Evolutionary conservation across 208 protist species (phyloP).

Genomic region (Crithidia fasciculata): DNA sequence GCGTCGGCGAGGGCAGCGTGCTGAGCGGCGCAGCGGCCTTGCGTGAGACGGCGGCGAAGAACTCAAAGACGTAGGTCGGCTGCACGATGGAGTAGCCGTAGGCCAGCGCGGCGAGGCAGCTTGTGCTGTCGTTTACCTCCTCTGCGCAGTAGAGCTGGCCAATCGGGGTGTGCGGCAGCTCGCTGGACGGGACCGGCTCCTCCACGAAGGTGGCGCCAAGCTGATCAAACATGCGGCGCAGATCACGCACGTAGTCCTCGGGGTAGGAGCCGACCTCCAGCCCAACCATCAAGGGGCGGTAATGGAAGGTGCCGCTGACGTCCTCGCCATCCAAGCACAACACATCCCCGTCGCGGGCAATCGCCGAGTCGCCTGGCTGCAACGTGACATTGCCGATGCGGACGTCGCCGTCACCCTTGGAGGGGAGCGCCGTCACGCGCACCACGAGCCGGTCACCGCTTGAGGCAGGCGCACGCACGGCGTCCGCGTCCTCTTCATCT

Average conservation of each 20-base stretch:
- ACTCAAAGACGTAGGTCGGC: conserved; percentile 79
- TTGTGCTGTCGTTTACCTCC: conserved; percentile 57
- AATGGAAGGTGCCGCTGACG: conserved; percentile 51
- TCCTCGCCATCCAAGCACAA: conserved; percentile 50
- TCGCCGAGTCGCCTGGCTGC: conserved; percentile 36
- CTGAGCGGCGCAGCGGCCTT: conserved; percentile 59
- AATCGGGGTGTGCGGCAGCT: conserved; percentile 49
- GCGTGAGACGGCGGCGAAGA: conserved; percentile 74
- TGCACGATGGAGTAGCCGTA: conserved; percentile 75
- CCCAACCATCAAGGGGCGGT: conserved; percentile 77
- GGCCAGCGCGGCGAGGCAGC: conserved; percentile 67
- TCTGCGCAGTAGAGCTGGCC: conserved; percentile 64
- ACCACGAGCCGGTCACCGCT: conserved; percentile 60
- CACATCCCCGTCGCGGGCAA: conserved; percentile 51
- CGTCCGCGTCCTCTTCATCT: conserved; percentile 18
- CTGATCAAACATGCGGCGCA: conserved; percentile 59
- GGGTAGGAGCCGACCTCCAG: conserved; percentile 49
- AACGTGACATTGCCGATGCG: conserved; percentile 44
- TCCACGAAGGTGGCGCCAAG: conserved; percentile 78
- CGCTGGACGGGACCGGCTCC: conserved; percentile 22
- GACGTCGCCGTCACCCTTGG: conserved; percentile 43
- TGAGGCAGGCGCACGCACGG: neutral
- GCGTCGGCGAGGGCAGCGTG: conserved; percentile 63
- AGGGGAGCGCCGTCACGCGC: conserved; percentile 45
- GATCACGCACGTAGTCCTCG: conserved; percentile 48